phyloP scores from a whole-genome alignment of 2,329 filamentous ascomycete genomes.

The Elsinoe batatas region DNA sequence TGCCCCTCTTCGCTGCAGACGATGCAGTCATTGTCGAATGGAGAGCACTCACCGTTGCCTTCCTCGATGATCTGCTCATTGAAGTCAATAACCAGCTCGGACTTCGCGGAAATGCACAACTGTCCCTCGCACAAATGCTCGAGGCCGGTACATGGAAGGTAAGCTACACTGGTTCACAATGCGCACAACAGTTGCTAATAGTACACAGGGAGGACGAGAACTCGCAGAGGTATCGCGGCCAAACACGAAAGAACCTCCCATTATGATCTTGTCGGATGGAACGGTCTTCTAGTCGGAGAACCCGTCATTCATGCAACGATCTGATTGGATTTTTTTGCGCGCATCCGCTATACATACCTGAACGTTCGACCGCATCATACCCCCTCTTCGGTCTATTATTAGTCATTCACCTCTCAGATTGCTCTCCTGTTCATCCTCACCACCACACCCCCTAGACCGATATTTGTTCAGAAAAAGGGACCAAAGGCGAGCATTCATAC shows the following conservation, averaged over 20 bases:
- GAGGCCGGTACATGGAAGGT: conserved; percentile 99
- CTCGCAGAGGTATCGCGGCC: conserved; percentile 91
- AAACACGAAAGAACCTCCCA: conserved; percentile 92
- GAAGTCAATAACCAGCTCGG: conserved; percentile 61
- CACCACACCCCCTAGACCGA: not conserved
- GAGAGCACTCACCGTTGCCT: conserved; percentile 64
- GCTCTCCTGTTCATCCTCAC: not conserved
- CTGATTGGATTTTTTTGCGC: conserved; percentile 11
- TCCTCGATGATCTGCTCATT: conserved; percentile 59
- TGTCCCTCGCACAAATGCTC: conserved; percentile 78
- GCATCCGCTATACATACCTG: conserved; percentile 10
- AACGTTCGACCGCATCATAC: conserved; percentile 11
- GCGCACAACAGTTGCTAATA: conserved; percentile 19
- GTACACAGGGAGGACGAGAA: conserved; percentile 71
- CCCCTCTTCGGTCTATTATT: conserved; percentile 11
- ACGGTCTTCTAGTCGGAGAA: conserved; percentile 65
- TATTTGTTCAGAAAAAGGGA: not conserved
- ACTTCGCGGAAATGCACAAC: conserved; percentile 56
- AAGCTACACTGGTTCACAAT: conserved; percentile 25
- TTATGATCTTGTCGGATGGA: conserved; percentile 91
- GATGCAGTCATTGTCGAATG: conserved; percentile 75
- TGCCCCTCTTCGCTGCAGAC: conserved; percentile 61
- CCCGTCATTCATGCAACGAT: conserved; percentile 10
- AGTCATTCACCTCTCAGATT: conserved; percentile 9
- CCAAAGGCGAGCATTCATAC: not conserved